Evolutionary conservation across 2,329 filamentous ascomycete genomes (phyloP).

Genomic region (Fusarium sublunatum): DNA sequence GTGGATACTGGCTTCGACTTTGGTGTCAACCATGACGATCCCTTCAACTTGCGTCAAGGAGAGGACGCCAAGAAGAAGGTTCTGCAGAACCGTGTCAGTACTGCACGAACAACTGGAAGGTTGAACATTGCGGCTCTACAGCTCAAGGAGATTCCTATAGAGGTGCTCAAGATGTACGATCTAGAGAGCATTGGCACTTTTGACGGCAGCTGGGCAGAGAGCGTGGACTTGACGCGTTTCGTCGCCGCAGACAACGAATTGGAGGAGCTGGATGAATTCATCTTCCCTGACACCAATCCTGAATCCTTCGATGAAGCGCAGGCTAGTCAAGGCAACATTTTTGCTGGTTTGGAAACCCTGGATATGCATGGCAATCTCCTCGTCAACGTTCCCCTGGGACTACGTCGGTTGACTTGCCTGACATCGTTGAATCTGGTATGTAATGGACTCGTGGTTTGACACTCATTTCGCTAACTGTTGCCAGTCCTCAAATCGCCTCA

Average conservation of each 20-base stretch:
- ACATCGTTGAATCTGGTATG: constrained; percentile 84
- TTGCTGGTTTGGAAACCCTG: constrained; percentile 81
- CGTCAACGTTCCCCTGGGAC: constrained; percentile 75
- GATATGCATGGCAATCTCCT: constrained; percentile 90
- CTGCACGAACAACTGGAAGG: constrained; percentile 80
- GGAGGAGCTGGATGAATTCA: constrained; percentile 74
- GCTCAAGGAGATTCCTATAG: constrained; percentile 80
- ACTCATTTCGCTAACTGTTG: constrained; percentile 33
- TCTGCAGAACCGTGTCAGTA: constrained; percentile 76
- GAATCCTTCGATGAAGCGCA: constrained; percentile 70
- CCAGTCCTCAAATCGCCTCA: constrained; percentile 83
- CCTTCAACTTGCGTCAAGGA: constrained; percentile 74
- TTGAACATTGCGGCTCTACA: constrained; percentile 90
- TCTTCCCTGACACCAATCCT: constrained; percentile 80
- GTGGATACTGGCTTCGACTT: constrained; percentile 61
- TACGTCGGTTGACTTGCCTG: constrained; percentile 78
- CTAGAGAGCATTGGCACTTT: constrained; percentile 72
- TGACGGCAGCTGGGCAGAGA: constrained; percentile 85
- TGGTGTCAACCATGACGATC: constrained; percentile 67
- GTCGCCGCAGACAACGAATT: constrained; percentile 92
- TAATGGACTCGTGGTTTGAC: constrained; percentile 9
- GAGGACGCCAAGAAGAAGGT: constrained; percentile 72
- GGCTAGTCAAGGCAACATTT: constrained; percentile 77
- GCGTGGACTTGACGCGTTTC: constrained; percentile 85
- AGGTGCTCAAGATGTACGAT: constrained; percentile 93